Conservation (phyloP, 352 stramenopile species). For the Peronosclerospora sorghi region DNA sequence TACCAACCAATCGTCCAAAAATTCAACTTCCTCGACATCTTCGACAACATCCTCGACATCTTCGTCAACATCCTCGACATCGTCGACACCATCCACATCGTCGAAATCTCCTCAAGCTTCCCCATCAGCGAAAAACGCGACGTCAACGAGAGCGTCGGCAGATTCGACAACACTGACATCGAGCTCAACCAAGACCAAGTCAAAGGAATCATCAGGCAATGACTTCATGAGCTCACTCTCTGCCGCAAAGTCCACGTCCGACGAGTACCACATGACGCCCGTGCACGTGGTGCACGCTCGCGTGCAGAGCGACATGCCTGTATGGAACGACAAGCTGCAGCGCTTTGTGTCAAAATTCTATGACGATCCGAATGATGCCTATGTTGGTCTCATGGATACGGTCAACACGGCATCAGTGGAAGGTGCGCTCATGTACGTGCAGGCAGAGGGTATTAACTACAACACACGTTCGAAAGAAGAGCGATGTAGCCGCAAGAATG, state of each 20-base stretch:
- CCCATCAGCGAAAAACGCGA: no score
- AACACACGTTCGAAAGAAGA: constrained; percentile 38
- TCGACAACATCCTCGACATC: no score
- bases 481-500: constrained; percentile 71
- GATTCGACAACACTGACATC: no score
- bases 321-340: constrained; percentile 36
- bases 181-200: no score
- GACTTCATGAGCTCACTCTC: constrained; percentile 32
- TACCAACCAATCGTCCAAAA: no score
- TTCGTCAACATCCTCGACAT: no score
- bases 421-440: no score
- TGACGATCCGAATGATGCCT: constrained; percentile 39
- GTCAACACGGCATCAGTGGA: no score
- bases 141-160: no score
- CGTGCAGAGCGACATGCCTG: constrained; percentile 53
- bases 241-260: constrained; percentile 11
- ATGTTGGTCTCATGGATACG: constrained; percentile 57
- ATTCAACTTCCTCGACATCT: no score
- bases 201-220: neutral
- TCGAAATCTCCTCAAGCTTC: no score
- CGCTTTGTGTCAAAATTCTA: constrained; percentile 58
- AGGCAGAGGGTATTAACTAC: constrained; percentile 80
- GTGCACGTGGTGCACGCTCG: constrained; percentile 66
- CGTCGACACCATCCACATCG: no score
- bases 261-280: constrained; percentile 58